These are phyloP conservation scores for Trichoderma orchidacearum DNA, from an alignment of 495 filamentous ascomycete species.

Conservation along the genomic window DNA sequence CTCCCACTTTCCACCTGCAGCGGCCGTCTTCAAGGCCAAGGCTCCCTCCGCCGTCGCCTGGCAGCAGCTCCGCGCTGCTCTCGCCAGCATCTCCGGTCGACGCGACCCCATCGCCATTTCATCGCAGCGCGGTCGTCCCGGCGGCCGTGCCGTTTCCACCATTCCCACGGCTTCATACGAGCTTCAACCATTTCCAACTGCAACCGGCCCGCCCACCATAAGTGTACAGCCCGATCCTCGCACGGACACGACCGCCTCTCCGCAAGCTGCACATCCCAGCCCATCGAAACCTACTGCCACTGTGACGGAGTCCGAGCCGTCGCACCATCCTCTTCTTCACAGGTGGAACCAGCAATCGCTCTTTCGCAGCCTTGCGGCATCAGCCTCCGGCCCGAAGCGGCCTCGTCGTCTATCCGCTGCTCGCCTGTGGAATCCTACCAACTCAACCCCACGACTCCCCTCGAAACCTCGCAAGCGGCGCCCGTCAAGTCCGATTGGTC, in stretches of 20 bases:
- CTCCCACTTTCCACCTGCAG: no score
- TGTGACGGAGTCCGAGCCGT: conserved; percentile 14
- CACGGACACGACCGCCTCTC: conserved; percentile 12
- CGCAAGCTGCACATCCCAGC: conserved; percentile 20
- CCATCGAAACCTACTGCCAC: conserved; percentile 11
- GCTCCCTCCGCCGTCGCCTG: neutral
- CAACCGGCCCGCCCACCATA: conserved; percentile 21
- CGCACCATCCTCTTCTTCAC: conserved; percentile 10
- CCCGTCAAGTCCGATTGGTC: conserved; percentile 32
- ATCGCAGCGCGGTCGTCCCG: neutral
- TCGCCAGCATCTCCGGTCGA: neutral
- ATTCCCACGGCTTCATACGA: conserved; percentile 33
- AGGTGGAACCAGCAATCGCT: conserved; percentile 20
- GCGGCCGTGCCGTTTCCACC: conserved; percentile 6
- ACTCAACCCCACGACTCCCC: conserved; percentile 40
- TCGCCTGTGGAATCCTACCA: conserved; percentile 51
- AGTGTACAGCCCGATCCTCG: conserved; percentile 1
- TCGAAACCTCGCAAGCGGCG: conserved; percentile 11
- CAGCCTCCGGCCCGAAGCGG: conserved; percentile 10
- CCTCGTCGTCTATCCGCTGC: conserved; percentile 25
- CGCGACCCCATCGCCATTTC: neutral
- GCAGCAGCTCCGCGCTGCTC: neutral
- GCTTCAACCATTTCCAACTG: conserved; percentile 11
- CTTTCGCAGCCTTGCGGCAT: conserved; percentile 27
- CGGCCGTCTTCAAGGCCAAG: neutral